Percentiles rank a stretch among this genome's conserved stretches.
phyloP scores from a whole-genome alignment of 139 green algal species.

The Mesostigma viride region DNA sequence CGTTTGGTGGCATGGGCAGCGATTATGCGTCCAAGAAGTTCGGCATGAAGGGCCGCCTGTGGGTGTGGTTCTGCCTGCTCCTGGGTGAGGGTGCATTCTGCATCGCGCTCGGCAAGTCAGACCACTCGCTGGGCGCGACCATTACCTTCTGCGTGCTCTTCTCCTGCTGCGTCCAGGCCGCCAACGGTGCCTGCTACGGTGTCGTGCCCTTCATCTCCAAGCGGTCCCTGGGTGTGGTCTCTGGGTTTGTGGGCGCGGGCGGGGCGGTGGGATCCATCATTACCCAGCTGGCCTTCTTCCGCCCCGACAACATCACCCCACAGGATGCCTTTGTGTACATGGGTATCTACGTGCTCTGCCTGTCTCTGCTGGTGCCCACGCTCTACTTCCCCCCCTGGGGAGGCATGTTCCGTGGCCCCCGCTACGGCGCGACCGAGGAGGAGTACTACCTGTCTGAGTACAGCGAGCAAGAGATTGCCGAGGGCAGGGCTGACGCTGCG shows the following conservation, averaged over 20 bases:
- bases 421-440: slow-evolving; percentile 31
- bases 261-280: slow-evolving; percentile 74
- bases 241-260: slow-evolving; percentile 77
- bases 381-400: slow-evolving; percentile 93
- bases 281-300: slow-evolving; percentile 45
- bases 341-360: slow-evolving; percentile 68
- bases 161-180: no score
- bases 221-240: slow-evolving; percentile 65
- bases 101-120: neutral
- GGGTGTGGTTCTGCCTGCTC: slow-evolving; percentile 13
- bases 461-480: slow-evolving; percentile 9
- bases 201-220: slow-evolving; percentile 81
- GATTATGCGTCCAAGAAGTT: slow-evolving; percentile 38
- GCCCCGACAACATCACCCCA: slow-evolving; percentile 52
- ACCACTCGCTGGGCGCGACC: neutral
- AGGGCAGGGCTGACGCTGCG: neutral
- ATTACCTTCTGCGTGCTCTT: no score
- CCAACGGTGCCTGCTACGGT: slow-evolving; percentile 54
- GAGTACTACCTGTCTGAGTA: slow-evolving; percentile 21
- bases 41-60: slow-evolving; percentile 65
- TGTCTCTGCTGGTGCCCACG: slow-evolving; percentile 50
- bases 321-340: slow-evolving; percentile 71
- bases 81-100: neutral
- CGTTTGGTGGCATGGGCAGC: slow-evolving; percentile 47
- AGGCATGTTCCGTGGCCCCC: slow-evolving; percentile 54